Percentiles rank a stretch among this genome's conserved stretches.
phyloP scores from a whole-genome alignment of 805 yeast genomes.

The Candida succiphila region DNA sequence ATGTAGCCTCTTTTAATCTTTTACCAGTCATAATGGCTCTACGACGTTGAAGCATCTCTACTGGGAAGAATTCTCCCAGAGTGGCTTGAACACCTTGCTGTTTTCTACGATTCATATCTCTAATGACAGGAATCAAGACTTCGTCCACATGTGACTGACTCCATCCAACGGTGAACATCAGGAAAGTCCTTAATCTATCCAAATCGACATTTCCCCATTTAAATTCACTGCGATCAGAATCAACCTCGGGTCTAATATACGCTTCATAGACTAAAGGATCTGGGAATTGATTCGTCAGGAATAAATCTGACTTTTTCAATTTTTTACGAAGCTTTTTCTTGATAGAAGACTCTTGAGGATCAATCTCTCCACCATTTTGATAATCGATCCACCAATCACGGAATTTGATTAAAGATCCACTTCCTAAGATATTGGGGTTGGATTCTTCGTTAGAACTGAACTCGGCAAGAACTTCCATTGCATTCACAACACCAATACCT shows the following conservation, averaged over 20 bases:
- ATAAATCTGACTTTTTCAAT: slow-evolving; percentile 41
- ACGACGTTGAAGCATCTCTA: slow-evolving; percentile 36
- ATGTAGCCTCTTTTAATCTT: slow-evolving; percentile 50
- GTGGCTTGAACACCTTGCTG: slow-evolving; percentile 48
- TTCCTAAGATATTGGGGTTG: slow-evolving; percentile 1
- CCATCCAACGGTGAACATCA: slow-evolving; percentile 76
- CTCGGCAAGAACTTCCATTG: slow-evolving; percentile 84
- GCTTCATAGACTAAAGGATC: slow-evolving; percentile 62
- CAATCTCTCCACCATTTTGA: slow-evolving; percentile 29
- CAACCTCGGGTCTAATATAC: slow-evolving; percentile 74
- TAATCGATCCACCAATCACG: slow-evolving; percentile 49
- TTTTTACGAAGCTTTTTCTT: slow-evolving; percentile 48
- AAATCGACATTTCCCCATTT: slow-evolving; percentile 88
- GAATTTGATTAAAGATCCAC: slow-evolving; percentile 23
- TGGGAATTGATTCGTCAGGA: slow-evolving; percentile 58
- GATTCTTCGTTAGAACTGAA: slow-evolving; percentile 33
- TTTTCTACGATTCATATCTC: slow-evolving; percentile 60
- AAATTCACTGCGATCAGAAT: slow-evolving; percentile 65
- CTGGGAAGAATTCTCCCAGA: slow-evolving; percentile 60
- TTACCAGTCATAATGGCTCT: slow-evolving; percentile 45
- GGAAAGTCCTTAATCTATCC: slow-evolving; percentile 63
- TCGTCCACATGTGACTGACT: slow-evolving; percentile 64
- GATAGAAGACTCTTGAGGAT: slow-evolving; percentile 34
- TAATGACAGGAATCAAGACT: slow-evolving; percentile 74
- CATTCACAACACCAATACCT: slow-evolving; percentile 90